These are phyloP conservation scores for Adansonia gregorii DNA, from an alignment of 441 rosid species.

Conservation along the genomic window DNA sequence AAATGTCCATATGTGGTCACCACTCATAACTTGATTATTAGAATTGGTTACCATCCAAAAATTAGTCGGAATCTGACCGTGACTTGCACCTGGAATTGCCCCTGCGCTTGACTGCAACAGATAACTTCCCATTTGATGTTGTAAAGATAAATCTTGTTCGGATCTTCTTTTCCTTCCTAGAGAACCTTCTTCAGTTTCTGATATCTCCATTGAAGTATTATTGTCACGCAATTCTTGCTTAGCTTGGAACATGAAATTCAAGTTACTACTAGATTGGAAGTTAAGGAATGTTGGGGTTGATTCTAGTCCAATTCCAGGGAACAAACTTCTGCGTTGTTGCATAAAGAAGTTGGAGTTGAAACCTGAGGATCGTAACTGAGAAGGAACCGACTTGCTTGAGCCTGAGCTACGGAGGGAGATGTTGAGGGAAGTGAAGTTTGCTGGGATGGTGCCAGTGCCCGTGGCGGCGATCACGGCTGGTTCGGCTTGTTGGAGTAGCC, in stretches of 20 bases:
- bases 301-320: slow-evolving; percentile 67
- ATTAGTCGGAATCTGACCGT: slow-evolving; percentile 57
- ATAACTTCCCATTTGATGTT: slow-evolving; percentile 56
- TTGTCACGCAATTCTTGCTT: slow-evolving; percentile 64
- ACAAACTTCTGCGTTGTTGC: slow-evolving; percentile 55
- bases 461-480: slow-evolving; percentile 94
- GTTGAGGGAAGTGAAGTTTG: slow-evolving; percentile 89
- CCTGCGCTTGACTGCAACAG: slow-evolving; percentile 57
- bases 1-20: slow-evolving; percentile 72
- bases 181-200: slow-evolving; percentile 50
- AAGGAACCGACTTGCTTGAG: slow-evolving; percentile 80
- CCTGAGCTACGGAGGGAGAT: slow-evolving; percentile 93
- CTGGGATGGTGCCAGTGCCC: slow-evolving; percentile 92
- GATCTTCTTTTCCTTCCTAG: slow-evolving; percentile 50
- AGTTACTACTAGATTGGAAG: slow-evolving; percentile 61
- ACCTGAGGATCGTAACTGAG: slow-evolving; percentile 67
- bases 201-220: slow-evolving; percentile 49
- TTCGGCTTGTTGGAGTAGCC: slow-evolving; percentile 93
- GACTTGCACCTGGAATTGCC: slow-evolving; percentile 49
- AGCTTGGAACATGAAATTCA: slow-evolving; percentile 52
- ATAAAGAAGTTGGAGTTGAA: slow-evolving; percentile 62
- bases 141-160: slow-evolving; percentile 51
- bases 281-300: slow-evolving; percentile 62
- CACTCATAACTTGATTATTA: slow-evolving; percentile 59
- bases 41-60: slow-evolving; percentile 70